Base-by-base conservation (phyloP, 2,329 filamentous ascomycete species). In the Microcyclospora pomicola region DNA sequence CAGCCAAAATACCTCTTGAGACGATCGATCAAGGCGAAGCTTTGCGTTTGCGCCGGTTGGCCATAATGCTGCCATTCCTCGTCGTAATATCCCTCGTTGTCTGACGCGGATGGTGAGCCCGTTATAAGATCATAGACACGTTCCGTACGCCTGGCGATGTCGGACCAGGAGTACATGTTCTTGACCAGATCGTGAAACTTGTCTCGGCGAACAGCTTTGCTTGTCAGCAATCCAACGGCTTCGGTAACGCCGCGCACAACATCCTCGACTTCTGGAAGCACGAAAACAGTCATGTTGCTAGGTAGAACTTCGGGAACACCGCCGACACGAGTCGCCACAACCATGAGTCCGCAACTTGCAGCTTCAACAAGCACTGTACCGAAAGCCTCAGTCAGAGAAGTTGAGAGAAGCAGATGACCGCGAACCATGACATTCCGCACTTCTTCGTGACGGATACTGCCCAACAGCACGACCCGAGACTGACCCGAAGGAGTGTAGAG, bases 161-260 rank as follows among this genome's bases (percentile, higher is more conserved):
- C 88, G 19, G 83, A 83, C 91, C 91, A 98, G 1, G 85, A 93
- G 64, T 98, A 98, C 91, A 96, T 96, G 66, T 82, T 83, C 60
- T 88, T 86, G 45, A 98, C 91, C 60, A 96, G 83, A 48, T 94
- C 88, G 58, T 98, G 91, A 55, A 98, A 98, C 31, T 80, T 75
- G 58, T 96, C 88, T 1, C 91, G 93, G 45, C 85, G 78, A 19
- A 98, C 81, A 5, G 40, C 48, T 51, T 80, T 84, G 49, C 87
- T 88, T 33, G 88, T 78, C 39, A 98, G 70, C 24, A 83, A 80
- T 0, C 78, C 80, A 44, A 98, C 96, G 13, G 92, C 91, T 48
- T 80, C 80, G 13, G 84, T 82, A 0, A 92, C 95, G 3, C 88
- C 91, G 31, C 77, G 71, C 0, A 98, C 88, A 9, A 98, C 67